Evolutionary conservation across 2,329 filamentous ascomycete species (phyloP).

Genomic region (Penicillium sp.): DNA sequence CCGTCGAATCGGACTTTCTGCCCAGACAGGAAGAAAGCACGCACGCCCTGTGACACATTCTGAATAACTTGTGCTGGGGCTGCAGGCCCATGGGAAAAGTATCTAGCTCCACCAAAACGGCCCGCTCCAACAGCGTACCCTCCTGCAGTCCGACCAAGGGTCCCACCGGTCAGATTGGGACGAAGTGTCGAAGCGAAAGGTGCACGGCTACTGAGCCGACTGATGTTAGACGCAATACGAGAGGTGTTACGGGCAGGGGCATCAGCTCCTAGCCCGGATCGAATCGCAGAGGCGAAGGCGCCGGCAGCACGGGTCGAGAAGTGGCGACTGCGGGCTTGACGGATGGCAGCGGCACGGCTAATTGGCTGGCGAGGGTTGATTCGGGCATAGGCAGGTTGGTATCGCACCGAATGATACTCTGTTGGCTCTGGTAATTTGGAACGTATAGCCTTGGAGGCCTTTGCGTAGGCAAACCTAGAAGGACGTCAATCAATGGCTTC

Average conservation of each 20-base stretch:
- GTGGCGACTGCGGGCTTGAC: constrained; percentile 62
- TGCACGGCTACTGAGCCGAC: constrained; percentile 67
- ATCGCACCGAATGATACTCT: constrained; percentile 43
- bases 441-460: constrained; percentile 43
- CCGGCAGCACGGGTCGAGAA: constrained; percentile 55
- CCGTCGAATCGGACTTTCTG: constrained; percentile 87
- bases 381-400: constrained; percentile 60
- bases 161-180: constrained; percentile 86
- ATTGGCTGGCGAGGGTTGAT: constrained; percentile 55
- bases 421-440: constrained; percentile 41
- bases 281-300: constrained; percentile 52
- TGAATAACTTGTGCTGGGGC: constrained; percentile 86
- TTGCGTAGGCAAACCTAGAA: constrained; percentile 47
- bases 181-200: constrained; percentile 87
- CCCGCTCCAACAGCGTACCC: constrained; percentile 78
- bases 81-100: constrained; percentile 86
- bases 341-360: constrained; percentile 60
- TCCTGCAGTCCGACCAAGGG: constrained; percentile 77
- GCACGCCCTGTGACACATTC: constrained; percentile 90
- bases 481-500: constrained; percentile 23
- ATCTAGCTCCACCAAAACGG: constrained; percentile 68
- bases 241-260: constrained; percentile 56
- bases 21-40: constrained; percentile 88
- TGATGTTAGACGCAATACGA: constrained; percentile 54
- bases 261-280: constrained; percentile 43